These are phyloP conservation scores for Streptanthus diversifolius DNA, from an alignment of 345 rosid genomes.

Conservation along the genomic window DNA sequence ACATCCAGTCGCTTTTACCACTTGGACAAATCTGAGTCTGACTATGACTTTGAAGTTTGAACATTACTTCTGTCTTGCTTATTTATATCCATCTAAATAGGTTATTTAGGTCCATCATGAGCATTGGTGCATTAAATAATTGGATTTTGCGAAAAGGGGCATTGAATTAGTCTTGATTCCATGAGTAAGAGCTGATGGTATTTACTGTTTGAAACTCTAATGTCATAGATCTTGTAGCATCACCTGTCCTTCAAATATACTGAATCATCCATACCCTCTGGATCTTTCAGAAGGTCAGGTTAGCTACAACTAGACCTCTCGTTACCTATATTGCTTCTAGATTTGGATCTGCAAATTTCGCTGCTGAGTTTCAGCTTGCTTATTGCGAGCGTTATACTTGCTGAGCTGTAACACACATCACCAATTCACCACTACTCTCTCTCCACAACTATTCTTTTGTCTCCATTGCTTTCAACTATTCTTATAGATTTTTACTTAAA, in stretches of 20 bases:
- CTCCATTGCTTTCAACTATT: slow-evolving; percentile 4
- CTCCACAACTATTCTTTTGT: slow-evolving; percentile 20
- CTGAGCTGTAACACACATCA: slow-evolving; percentile 27
- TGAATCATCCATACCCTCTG: slow-evolving; percentile 32
- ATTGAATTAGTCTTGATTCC: slow-evolving; percentile 20
- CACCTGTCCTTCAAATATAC: slow-evolving; percentile 35
- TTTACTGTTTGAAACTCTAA: slow-evolving; percentile 22
- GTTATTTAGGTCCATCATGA: slow-evolving; percentile 32
- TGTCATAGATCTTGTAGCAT: slow-evolving; percentile 32
- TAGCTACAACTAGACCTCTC: slow-evolving; percentile 27
- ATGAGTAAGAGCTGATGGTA: slow-evolving; percentile 31
- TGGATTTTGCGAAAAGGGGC: not conserved
- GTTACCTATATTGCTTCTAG: slow-evolving; percentile 19
- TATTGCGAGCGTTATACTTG: slow-evolving; percentile 27
- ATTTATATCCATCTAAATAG: slow-evolving; percentile 23
- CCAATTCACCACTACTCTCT: not conserved
- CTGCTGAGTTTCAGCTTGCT: slow-evolving; percentile 35
- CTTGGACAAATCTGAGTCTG: slow-evolving; percentile 27
- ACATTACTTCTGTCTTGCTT: slow-evolving; percentile 34
- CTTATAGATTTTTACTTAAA: slow-evolving; percentile 17
- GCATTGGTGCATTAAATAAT: slow-evolving; percentile 25
- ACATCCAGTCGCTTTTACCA: slow-evolving; percentile 28
- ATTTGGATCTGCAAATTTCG: slow-evolving; percentile 25
- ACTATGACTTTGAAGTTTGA: slow-evolving; percentile 34
- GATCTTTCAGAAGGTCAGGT: slow-evolving; percentile 26